Evolutionary conservation across 345 rosid species (phyloP), one percentile per base, ranked within the genome.

Genomic region (Camelina neglecta): DNA sequence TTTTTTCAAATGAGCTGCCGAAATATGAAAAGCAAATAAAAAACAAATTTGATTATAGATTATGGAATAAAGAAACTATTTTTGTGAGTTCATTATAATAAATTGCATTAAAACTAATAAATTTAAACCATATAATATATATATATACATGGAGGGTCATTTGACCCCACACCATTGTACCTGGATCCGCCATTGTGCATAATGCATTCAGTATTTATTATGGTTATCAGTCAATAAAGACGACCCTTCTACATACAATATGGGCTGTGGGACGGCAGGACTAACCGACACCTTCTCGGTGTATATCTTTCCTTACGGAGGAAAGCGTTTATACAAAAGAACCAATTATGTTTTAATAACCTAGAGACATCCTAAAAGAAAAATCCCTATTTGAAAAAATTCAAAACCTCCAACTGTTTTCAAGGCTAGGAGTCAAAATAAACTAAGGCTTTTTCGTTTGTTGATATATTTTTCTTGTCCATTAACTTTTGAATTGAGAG

Each of bases 271-370:
- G 69, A 26, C 10, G 6, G 24, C 12, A 63, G 45, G 11, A 56
- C 72, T 47, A 47, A 35, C 72, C 72, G 78, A 74, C 72, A 58
- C 11, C 1, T 57, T 45, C 4, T 56, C 63, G 26, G 60, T 72
- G 69, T 24, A 5, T 29, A 29, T 29, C 31, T 8, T 53, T 41
- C 48, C 64, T 48, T 62, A 7, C 35, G 60, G 15, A 24, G 11
- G 15, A 42, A 53, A 7, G 5, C 1, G 9, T 38, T 15, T 60
- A 31, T 4, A 12, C 21, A 20, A 10, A 26, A 45, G 29, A 45
- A 9, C 1, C 54, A 31, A 9, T 38, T 18, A 35, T 8, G 45
- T 8, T 50, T 59, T 45, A 21, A 20, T 59, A 47, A n/a, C 21
- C 5, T 60, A 11, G 36, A 35, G 5, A 24, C 23, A 60, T 70